These are phyloP conservation scores for Tuber microsphaerosporum DNA, from an alignment of 495 filamentous ascomycete genomes.

Conservation along the genomic window DNA sequence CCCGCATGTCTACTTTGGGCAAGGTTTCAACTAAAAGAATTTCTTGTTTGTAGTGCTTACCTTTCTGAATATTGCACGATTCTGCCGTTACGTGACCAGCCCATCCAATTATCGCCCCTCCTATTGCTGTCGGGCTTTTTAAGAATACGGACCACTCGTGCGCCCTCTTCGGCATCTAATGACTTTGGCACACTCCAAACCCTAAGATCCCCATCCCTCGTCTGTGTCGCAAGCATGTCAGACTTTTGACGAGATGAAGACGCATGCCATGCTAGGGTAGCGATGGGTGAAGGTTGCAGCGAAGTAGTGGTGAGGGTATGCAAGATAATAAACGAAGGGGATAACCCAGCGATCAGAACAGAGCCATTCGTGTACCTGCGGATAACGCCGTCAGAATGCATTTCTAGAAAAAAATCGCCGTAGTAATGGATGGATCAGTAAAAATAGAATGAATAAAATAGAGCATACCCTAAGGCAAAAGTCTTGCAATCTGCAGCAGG, in stretches of 20 bases:
- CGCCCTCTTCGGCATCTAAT: constrained; percentile 62
- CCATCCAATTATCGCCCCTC: constrained; percentile 85
- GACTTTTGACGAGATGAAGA: constrained; percentile 95
- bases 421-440: neutral
- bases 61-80: constrained; percentile 88
- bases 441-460: constrained; percentile 10
- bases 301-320: constrained; percentile 78
- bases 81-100: constrained; percentile 94
- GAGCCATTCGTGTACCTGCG: constrained; percentile 88
- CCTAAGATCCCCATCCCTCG: constrained; percentile 80
- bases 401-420: neutral
- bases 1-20: neutral
- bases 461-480: constrained; percentile 83
- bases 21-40: neutral
- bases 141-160: constrained; percentile 78
- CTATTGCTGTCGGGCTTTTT: constrained; percentile 68
- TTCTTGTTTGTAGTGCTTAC: constrained; percentile 52
- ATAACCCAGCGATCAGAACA: constrained; percentile 78
- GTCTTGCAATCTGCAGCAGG: constrained; percentile 89
- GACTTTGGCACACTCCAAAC: constrained; percentile 96
- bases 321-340: constrained; percentile 87
- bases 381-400: constrained; percentile 39
- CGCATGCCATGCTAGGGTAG: constrained; percentile 90
- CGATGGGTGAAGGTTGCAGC: constrained; percentile 76
- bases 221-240: constrained; percentile 94